Evolutionary conservation across 1,139 yeast genomes (phyloP).

Genomic region (Suhomyces guaymorum): DNA sequence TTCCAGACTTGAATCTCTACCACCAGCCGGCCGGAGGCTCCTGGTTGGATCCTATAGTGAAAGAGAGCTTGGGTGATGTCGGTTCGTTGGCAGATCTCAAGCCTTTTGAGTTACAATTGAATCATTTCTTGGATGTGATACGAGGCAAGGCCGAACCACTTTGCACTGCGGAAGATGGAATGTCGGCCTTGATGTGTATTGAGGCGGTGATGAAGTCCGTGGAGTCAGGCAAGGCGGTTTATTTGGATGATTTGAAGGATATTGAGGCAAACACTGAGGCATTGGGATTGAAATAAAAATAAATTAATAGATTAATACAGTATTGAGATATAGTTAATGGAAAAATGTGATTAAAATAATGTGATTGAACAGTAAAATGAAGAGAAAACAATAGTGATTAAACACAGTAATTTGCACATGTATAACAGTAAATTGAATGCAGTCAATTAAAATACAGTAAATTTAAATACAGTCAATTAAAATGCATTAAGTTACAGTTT

Average conservation of each 20-base stretch:
- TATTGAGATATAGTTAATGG: background rate
- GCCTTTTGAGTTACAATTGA: conserved; percentile 38
- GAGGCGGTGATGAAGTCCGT: conserved; percentile 22
- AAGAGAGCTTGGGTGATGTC: conserved; percentile 16
- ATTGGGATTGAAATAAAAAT: conserved; percentile 1
- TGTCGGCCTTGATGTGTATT: conserved; percentile 31
- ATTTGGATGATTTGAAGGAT: conserved; percentile 17
- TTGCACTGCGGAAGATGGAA: conserved; percentile 43
- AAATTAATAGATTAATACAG: background rate
- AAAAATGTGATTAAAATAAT: too few species aligned
- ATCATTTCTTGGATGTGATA: conserved; percentile 40
- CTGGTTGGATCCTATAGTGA: conserved; percentile 24
- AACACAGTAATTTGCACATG: too few species aligned
- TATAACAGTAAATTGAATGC: too few species aligned
- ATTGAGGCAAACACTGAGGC: conserved; percentile 12
- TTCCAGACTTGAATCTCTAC: conserved; percentile 39
- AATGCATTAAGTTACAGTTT: too few species aligned
- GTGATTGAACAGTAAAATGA: too few species aligned
- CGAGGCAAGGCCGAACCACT: conserved; percentile 29
- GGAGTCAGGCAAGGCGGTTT: conserved; percentile 21
- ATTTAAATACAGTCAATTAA: too few species aligned
- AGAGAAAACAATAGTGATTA: too few species aligned
- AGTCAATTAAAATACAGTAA: too few species aligned
- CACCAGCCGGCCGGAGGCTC: conserved; percentile 27
- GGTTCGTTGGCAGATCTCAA: conserved; percentile 17